phyloP scores from a whole-genome alignment of 2,329 filamentous ascomycete genomes.

The Penicillium sp. region DNA sequence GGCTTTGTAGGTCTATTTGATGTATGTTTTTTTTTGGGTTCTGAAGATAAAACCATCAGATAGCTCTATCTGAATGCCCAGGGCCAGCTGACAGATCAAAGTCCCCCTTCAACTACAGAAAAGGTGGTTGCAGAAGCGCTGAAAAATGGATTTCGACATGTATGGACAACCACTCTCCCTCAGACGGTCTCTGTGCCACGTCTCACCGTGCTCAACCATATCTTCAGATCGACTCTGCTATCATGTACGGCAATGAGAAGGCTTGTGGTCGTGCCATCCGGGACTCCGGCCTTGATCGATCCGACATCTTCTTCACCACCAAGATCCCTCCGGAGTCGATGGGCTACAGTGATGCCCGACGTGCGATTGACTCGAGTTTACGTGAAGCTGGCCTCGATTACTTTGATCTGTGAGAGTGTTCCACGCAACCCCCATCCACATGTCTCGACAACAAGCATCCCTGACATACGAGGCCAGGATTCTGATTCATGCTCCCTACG shows the following conservation, averaged over 20 bases:
- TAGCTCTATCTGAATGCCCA: no score
- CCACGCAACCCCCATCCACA: background rate
- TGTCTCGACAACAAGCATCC: background rate
- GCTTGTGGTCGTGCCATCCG: constrained; percentile 64
- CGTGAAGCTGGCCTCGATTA: constrained; percentile 63
- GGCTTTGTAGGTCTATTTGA: constrained; percentile 28
- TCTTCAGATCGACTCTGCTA: constrained; percentile 50
- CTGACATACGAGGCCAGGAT: constrained; percentile 32
- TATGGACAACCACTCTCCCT: background rate
- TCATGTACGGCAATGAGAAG: constrained; percentile 66
- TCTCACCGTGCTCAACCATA: background rate
- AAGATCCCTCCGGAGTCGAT: constrained; percentile 63
- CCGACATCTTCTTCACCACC: constrained; percentile 72
- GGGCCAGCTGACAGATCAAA: constrained; percentile 8
- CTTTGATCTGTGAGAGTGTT: constrained; percentile 58
- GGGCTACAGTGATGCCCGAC: constrained; percentile 61
- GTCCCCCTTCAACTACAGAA: constrained; percentile 24
- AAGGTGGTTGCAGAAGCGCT: constrained; percentile 24
- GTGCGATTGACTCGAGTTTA: constrained; percentile 57
- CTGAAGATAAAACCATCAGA: background rate
- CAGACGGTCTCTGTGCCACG: background rate
- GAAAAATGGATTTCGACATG: constrained; percentile 28
- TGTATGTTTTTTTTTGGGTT: constrained; percentile 16
- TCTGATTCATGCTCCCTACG: constrained; percentile 72
- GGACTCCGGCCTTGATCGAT: constrained; percentile 50